phyloP scores from a whole-genome alignment of 2,329 filamentous ascomycete genomes.

The Sporothrix luriei region DNA sequence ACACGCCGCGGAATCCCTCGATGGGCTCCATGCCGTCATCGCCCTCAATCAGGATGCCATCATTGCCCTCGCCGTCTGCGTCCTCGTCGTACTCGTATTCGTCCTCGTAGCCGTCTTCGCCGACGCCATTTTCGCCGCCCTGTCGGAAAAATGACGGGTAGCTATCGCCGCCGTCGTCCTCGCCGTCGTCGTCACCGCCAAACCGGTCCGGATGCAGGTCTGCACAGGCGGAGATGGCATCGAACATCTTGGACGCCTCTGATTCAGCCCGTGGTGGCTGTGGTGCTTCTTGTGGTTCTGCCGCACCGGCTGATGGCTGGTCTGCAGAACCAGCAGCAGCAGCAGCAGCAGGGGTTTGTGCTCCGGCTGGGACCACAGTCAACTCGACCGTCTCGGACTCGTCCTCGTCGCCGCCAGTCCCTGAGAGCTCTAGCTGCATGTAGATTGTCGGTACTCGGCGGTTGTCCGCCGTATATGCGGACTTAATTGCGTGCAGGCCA shows the following conservation, averaged over 20 bases:
- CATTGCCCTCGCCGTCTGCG: conserved; percentile 60
- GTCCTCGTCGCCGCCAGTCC: conserved; percentile 56
- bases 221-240: conserved; percentile 72
- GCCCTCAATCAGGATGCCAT: conserved; percentile 61
- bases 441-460: conserved; percentile 57
- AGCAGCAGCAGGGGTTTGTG: conserved; percentile 23
- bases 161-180: conserved; percentile 53
- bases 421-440: conserved; percentile 68
- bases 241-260: conserved; percentile 58
- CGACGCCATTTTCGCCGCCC: conserved; percentile 55
- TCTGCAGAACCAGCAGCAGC: no score
- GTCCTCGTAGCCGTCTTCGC: conserved; percentile 55
- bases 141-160: conserved; percentile 61
- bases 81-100: conserved; percentile 53
- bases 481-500: conserved; percentile 73
- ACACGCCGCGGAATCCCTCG: conserved; percentile 62
- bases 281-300: conserved; percentile 30
- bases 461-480: conserved; percentile 48
- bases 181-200: conserved; percentile 58
- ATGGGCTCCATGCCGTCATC: conserved; percentile 53
- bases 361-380: conserved; percentile 60
- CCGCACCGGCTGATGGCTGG: neutral
- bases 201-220: conserved; percentile 73
- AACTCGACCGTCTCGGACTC: conserved; percentile 68
- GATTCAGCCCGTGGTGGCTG: conserved; percentile 39